phyloP scores from a whole-genome alignment of 2,329 filamentous ascomycete species.

The Clathrospora elynae region DNA sequence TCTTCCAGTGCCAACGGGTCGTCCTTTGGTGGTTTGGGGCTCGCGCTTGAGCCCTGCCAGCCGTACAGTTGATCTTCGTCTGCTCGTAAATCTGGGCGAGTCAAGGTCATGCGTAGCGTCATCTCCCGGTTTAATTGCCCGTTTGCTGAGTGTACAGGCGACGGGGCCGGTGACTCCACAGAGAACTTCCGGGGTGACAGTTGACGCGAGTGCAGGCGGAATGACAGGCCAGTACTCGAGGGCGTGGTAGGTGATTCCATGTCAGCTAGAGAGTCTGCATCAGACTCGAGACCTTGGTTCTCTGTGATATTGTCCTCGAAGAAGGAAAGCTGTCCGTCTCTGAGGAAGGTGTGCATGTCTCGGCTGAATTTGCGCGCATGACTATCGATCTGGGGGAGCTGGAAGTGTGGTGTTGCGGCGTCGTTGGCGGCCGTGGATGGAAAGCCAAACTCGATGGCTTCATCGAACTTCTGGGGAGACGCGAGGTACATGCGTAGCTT shows the following conservation, averaged over 20 bases:
- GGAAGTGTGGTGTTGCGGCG: slow-evolving; percentile 29
- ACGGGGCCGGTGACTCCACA: slow-evolving; percentile 37
- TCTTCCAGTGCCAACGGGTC: slow-evolving; percentile 62
- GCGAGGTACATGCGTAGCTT: slow-evolving; percentile 86
- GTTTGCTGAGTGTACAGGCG: slow-evolving; percentile 27
- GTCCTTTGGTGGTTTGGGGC: slow-evolving; percentile 41
- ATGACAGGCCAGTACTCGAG: slow-evolving; percentile 41
- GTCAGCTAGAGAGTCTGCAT: slow-evolving; percentile 42
- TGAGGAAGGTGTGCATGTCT: slow-evolving; percentile 62
- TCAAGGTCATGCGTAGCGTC: slow-evolving; percentile 95
- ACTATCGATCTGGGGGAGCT: slow-evolving; percentile 42
- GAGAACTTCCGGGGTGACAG: slow-evolving; percentile 42
- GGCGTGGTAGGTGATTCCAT: slow-evolving; percentile 47
- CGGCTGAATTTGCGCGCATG: slow-evolving; percentile 54
- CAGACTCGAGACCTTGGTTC: slow-evolving; percentile 41
- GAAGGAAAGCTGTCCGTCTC: slow-evolving; percentile 60
- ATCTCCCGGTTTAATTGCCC: slow-evolving; percentile 71
- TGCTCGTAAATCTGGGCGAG: slow-evolving; percentile 81
- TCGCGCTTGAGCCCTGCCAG: slow-evolving; percentile 57
- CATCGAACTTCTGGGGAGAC: slow-evolving; percentile 93
- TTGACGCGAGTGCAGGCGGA: slow-evolving; percentile 40
- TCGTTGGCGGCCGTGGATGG: slow-evolving; percentile 58
- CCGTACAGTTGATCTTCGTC: slow-evolving; percentile 74
- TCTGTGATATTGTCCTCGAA: slow-evolving; percentile 43
- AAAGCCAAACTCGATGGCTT: slow-evolving; percentile 92